phyloP scores from a whole-genome alignment of 805 yeast genomes.

The Grigorovia yakushimaensis region DNA sequence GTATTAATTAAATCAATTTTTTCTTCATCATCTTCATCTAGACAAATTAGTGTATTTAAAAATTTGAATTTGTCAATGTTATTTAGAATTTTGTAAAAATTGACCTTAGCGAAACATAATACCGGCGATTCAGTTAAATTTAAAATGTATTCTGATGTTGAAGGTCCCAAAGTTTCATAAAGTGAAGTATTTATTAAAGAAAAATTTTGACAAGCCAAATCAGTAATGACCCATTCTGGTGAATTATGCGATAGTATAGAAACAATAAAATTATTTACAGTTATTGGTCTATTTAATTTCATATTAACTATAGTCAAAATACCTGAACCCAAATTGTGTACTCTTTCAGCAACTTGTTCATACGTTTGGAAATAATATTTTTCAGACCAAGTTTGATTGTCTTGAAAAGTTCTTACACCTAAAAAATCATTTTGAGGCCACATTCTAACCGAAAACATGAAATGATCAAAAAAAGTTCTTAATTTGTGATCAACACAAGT shows the following conservation, averaged over 20 bases:
- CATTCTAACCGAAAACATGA: constrained; percentile 32
- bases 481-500: constrained; percentile 36
- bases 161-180: constrained; percentile 50
- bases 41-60: constrained; percentile 45
- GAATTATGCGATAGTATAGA: constrained; percentile 49
- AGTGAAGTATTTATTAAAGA: constrained; percentile 44
- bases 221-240: constrained; percentile 61
- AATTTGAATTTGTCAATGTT: constrained; percentile 33
- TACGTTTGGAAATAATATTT: constrained; percentile 38
- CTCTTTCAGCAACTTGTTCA: constrained; percentile 33
- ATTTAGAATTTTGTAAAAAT: constrained; percentile 39
- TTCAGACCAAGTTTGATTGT: constrained; percentile 32
- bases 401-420: constrained; percentile 34
- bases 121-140: constrained; percentile 53
- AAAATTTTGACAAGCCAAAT: constrained; percentile 56
- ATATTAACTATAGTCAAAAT: constrained; percentile 34
- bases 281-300: constrained; percentile 26
- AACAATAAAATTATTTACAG: constrained; percentile 37
- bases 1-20: constrained; percentile 27
- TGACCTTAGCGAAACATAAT: constrained; percentile 43
- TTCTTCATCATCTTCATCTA: constrained; percentile 37
- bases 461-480: constrained; percentile 36
- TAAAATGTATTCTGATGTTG: constrained; percentile 55
- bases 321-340: constrained; percentile 48
- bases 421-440: constrained; percentile 35